Percentiles rank a stretch among this genome's conserved stretches.
Conservation (phyloP, 208 protist species). For the Leishmania amazonensis region DNA sequence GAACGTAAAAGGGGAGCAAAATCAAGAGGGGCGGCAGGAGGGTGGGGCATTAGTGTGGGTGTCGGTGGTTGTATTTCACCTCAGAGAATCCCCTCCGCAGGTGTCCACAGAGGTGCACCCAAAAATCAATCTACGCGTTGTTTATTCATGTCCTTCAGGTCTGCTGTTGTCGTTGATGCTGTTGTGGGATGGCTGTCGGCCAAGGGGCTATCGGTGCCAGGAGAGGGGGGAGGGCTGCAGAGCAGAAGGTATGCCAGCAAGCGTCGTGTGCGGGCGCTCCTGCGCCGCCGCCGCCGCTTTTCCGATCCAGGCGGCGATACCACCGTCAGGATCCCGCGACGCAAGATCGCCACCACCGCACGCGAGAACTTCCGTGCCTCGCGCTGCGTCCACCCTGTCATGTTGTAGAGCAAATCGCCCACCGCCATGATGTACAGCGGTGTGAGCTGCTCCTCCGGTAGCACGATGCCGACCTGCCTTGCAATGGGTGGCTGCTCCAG, state of each 20-base stretch:
- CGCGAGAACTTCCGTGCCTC: slow-evolving; percentile 33
- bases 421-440: slow-evolving; percentile 48
- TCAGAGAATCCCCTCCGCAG: no score
- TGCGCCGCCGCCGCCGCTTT: neutral
- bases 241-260: neutral
- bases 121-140: no score
- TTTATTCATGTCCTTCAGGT: no score
- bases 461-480: slow-evolving; percentile 27
- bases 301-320: slow-evolving; percentile 1
- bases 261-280: neutral
- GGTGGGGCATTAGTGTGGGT: no score
- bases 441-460: slow-evolving; percentile 43
- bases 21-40: no score
- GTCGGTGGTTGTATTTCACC: no score
- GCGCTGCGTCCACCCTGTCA: slow-evolving; percentile 52
- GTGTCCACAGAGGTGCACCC: no score
- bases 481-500: slow-evolving; percentile 43
- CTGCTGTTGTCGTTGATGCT: no score
- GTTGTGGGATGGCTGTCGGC: no score
- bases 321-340: slow-evolving; percentile 27
- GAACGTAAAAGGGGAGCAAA: no score
- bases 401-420: slow-evolving; percentile 46
- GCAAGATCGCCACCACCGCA: slow-evolving; percentile 35
- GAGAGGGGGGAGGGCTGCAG: no score
- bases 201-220: no score